A percentile compares a stretch with the other conserved stretches of the same genome.
These are phyloP conservation scores for Aspergillus campestris DNA, from an alignment of 495 filamentous ascomycete genomes.

Conservation along the genomic window DNA sequence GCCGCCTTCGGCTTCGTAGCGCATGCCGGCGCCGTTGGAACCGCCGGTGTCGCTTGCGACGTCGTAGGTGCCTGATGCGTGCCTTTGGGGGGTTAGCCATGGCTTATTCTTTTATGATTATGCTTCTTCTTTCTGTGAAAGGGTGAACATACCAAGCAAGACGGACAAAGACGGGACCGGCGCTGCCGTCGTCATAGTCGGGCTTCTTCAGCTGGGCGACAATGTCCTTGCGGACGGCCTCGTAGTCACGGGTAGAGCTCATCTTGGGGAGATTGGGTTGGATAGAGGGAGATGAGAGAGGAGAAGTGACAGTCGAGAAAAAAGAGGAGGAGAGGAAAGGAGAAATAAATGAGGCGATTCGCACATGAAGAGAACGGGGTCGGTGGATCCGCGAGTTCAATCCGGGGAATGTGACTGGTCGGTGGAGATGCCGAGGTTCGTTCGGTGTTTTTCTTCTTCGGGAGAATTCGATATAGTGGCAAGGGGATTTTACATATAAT, in stretches of 20 bases:
- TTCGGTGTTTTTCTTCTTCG: neutral
- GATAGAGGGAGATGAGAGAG: constrained; percentile 1
- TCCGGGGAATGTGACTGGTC: neutral
- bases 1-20: constrained; percentile 54
- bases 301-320: neutral
- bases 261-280: constrained; percentile 21
- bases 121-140: neutral
- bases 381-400: constrained; percentile 31
- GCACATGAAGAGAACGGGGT: constrained; percentile 24
- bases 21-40: constrained; percentile 57
- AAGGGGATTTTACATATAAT: no score
- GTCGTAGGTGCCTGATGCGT: constrained; percentile 55
- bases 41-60: constrained; percentile 49
- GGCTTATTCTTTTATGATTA: no score
- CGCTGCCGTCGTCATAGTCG: constrained; percentile 54
- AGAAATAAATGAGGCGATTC: constrained; percentile 1
- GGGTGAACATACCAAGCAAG: constrained; percentile 45
- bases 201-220: constrained; percentile 47
- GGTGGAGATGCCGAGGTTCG: constrained; percentile 27
- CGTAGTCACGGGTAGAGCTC: constrained; percentile 38
- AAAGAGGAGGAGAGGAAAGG: neutral
- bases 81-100: constrained; percentile 31
- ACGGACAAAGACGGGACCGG: constrained; percentile 53
- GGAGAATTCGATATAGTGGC: no score
- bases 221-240: constrained; percentile 47